phyloP scores from a whole-genome alignment of 1,284 basidiomycete species.

The Pseudozyma tsukubaensis region DNA sequence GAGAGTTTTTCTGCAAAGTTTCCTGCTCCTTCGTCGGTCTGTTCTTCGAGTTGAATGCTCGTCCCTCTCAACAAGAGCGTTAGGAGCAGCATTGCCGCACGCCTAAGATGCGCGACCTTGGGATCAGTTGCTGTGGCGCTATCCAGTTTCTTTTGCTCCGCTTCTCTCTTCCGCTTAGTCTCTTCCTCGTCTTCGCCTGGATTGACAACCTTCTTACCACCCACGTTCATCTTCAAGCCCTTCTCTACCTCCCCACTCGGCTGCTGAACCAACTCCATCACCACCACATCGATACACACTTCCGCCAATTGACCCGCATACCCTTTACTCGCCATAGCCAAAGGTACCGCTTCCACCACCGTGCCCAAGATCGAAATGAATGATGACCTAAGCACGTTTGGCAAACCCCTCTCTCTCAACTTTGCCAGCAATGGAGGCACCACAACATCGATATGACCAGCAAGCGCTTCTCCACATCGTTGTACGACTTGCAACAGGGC shows the following conservation, averaged over 20 bases:
- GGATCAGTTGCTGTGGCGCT: slow-evolving; percentile 51
- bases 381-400: slow-evolving; percentile 60
- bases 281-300: slow-evolving; percentile 55
- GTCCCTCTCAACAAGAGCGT: slow-evolving; percentile 50
- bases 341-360: slow-evolving; percentile 59
- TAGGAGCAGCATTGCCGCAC: slow-evolving; percentile 61
- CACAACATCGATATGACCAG: slow-evolving; percentile 70
- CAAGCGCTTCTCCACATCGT: slow-evolving; percentile 78
- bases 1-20: slow-evolving; percentile 25
- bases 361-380: slow-evolving; percentile 64
- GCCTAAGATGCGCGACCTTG: slow-evolving; percentile 59
- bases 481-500: slow-evolving; percentile 83
- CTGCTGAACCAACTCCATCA: slow-evolving; percentile 47
- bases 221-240: slow-evolving; percentile 35
- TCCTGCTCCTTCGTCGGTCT: slow-evolving; percentile 3
- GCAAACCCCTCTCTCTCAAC: slow-evolving; percentile 50
- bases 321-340: slow-evolving; percentile 45
- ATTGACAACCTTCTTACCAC: slow-evolving; percentile 10
- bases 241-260: slow-evolving; percentile 1
- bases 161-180: slow-evolving; percentile 15
- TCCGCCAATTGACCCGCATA: slow-evolving; percentile 40
- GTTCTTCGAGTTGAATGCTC: slow-evolving; percentile 50
- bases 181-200: slow-evolving; percentile 23
- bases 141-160: slow-evolving; percentile 31
- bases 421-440: slow-evolving; percentile 54